These are phyloP conservation scores for Zygosaccharomyces pseudobailii DNA, from an alignment of 1,139 yeast genomes.

Conservation along the genomic window DNA sequence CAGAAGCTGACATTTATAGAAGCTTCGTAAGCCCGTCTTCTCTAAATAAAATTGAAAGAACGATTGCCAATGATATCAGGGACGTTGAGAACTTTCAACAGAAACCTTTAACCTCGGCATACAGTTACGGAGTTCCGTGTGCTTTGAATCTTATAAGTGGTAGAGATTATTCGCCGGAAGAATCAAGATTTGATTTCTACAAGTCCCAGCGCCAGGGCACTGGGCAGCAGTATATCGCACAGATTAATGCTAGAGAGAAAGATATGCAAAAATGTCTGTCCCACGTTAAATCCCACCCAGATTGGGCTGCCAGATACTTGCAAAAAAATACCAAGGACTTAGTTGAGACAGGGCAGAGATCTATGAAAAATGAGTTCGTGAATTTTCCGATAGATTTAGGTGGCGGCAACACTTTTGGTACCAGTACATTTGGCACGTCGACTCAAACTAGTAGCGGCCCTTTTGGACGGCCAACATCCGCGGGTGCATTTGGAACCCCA, in stretches of 20 bases:
- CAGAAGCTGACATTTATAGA: constrained; percentile 16
- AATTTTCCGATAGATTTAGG: constrained; percentile 34
- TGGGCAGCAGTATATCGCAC: constrained; percentile 39
- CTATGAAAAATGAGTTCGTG: constrained; percentile 39
- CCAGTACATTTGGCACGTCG: constrained; percentile 18
- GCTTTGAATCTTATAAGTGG: constrained; percentile 44
- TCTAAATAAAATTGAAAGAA: constrained; percentile 24
- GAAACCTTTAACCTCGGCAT: constrained; percentile 35
- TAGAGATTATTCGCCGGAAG: constrained; percentile 56
- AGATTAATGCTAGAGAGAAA: constrained; percentile 39
- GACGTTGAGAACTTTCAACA: constrained; percentile 19
- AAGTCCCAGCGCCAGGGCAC: constrained; percentile 40
- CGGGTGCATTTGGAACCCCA: constrained; percentile 23
- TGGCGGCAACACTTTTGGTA: constrained; percentile 14
- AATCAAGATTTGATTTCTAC: constrained; percentile 45
- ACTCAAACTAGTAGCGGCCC: constrained; percentile 5
- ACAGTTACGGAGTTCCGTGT: constrained; percentile 39
- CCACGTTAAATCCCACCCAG: constrained; percentile 39
- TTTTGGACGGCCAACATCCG: constrained; percentile 25
- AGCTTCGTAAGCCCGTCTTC: constrained; percentile 21
- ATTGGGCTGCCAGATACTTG: constrained; percentile 53
- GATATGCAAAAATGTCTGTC: constrained; percentile 47
- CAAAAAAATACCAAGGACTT: constrained; percentile 43
- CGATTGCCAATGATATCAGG: constrained; percentile 32
- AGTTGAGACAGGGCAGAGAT: constrained; percentile 27